Evolutionary conservation across 176 grass and related monocot species (phyloP).

Genomic region (Coix lacrymajobi): DNA sequence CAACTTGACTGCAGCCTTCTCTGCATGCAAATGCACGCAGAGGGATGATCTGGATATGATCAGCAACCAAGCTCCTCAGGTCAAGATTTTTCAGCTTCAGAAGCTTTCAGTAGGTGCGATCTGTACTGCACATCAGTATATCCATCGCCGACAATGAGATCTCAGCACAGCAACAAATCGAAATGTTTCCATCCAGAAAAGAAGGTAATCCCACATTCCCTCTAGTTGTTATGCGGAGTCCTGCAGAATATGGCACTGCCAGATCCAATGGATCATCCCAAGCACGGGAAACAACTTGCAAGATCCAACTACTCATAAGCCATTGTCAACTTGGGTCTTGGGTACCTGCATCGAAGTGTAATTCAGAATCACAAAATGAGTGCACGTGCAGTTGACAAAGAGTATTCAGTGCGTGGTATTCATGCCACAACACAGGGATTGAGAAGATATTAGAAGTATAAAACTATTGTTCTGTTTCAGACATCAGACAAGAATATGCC

Average conservation of each 20-base stretch:
- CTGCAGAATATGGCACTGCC: conserved; percentile 32
- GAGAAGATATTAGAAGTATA: not conserved
- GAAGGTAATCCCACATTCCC: not conserved
- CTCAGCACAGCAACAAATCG: conserved; percentile 21
- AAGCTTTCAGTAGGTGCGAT: conserved; percentile 1
- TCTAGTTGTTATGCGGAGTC: not conserved
- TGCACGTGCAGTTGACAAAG: conserved; percentile 3
- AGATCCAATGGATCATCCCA: conserved; percentile 7
- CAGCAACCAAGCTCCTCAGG: not conserved
- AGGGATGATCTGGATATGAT: not conserved
- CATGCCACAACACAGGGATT: conserved; percentile 3
- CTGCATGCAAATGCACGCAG: not conserved
- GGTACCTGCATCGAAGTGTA: conserved; percentile 24
- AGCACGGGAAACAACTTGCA: conserved; percentile 21
- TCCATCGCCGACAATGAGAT: conserved; percentile 8
- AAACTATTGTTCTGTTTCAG: conserved; percentile 15
- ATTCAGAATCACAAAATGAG: conserved; percentile 4
- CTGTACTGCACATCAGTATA: not conserved
- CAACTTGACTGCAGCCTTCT: not conserved
- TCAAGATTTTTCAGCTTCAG: conserved; percentile 9
- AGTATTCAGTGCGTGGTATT: conserved; percentile 5
- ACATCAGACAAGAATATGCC: conserved; percentile 17
- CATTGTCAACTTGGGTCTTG: not conserved
- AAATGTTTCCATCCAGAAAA: conserved; percentile 5
- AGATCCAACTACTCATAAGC: conserved; percentile 12